These are phyloP conservation scores for Raffaelea deltoideospora DNA, from an alignment of 2,329 filamentous ascomycete species.

Conservation along the genomic window DNA sequence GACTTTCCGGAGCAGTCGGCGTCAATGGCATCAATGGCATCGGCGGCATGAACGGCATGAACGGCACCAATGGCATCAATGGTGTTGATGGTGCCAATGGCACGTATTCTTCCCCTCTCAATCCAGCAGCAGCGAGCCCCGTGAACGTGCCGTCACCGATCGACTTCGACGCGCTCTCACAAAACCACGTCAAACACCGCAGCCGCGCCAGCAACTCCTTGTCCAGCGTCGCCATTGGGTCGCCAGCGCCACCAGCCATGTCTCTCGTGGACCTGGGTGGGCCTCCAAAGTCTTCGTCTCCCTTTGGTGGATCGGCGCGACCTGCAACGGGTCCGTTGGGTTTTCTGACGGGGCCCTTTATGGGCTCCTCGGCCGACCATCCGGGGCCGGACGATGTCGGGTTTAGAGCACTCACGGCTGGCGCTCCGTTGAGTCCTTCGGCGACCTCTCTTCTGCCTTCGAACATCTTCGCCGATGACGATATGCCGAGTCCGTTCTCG, in stretches of 20 bases:
- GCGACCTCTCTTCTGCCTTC: slow-evolving; percentile 61
- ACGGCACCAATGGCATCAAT: too few species aligned
- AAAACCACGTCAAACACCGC: slow-evolving; percentile 28
- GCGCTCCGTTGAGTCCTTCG: slow-evolving; percentile 62
- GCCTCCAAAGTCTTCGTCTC: slow-evolving; percentile 19
- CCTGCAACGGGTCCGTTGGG: slow-evolving; percentile 24
- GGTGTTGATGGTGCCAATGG: not conserved
- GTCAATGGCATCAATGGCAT: not conserved
- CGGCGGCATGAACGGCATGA: too few species aligned
- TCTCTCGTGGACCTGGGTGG: slow-evolving; percentile 21
- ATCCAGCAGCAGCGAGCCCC: not conserved
- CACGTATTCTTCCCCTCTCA: too few species aligned
- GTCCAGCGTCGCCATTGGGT: slow-evolving; percentile 24
- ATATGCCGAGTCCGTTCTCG: slow-evolving; percentile 28
- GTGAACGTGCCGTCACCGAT: slow-evolving; percentile 13
- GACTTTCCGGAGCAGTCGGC: not conserved
- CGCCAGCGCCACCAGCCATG: slow-evolving; percentile 21
- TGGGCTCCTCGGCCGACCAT: slow-evolving; percentile 28
- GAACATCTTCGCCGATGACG: slow-evolving; percentile 43
- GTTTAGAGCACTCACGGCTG: slow-evolving; percentile 42
- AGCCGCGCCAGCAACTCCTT: slow-evolving; percentile 33
- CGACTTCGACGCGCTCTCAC: slow-evolving; percentile 28
- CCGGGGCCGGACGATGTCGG: slow-evolving; percentile 44
- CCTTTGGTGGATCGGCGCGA: slow-evolving; percentile 1
- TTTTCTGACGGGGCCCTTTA: slow-evolving; percentile 38